These are phyloP conservation scores for Hanseniaspora opuntiae DNA, from an alignment of 805 yeast species.

Conservation along the genomic window DNA sequence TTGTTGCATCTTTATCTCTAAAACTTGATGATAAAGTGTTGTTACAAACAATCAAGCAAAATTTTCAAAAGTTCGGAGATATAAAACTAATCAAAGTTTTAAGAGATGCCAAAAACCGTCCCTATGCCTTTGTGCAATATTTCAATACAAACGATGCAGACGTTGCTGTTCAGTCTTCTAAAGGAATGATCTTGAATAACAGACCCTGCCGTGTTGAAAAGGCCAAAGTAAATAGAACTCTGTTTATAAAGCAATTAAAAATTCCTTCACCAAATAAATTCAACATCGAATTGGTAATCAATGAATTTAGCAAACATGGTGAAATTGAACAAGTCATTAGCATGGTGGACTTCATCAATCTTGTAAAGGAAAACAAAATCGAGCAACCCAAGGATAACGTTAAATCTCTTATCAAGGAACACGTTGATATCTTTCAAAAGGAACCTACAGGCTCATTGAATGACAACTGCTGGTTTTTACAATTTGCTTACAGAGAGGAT, in stretches of 20 bases:
- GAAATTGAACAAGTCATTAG: constrained; percentile 57
- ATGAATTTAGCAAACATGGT: constrained; percentile 37
- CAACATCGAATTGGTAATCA: constrained; percentile 14
- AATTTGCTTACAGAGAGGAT: constrained; percentile 71
- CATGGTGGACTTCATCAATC: constrained; percentile 17
- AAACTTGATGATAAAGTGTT: constrained; percentile 55
- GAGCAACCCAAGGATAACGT: neutral
- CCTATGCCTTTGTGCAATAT: constrained; percentile 88
- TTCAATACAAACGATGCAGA: constrained; percentile 55
- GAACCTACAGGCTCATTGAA: constrained; percentile 13
- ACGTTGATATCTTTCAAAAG: neutral
- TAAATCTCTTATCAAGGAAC: neutral
- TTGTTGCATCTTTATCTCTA: constrained; percentile 71
- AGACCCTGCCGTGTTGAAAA: constrained; percentile 74
- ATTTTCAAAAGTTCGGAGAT: constrained; percentile 59
- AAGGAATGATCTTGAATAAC: constrained; percentile 55
- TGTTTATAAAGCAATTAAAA: constrained; percentile 37
- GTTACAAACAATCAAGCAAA: constrained; percentile 51
- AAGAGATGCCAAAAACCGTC: constrained; percentile 67
- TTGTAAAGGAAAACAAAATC: neutral
- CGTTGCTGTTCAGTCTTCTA: constrained; percentile 54
- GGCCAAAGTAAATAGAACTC: constrained; percentile 81
- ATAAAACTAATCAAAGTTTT: constrained; percentile 65
- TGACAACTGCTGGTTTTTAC: constrained; percentile 52
- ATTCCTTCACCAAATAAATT: neutral